Conservation (phyloP, 352 stramenopile genomes). For the Pythium guiyangense region DNA sequence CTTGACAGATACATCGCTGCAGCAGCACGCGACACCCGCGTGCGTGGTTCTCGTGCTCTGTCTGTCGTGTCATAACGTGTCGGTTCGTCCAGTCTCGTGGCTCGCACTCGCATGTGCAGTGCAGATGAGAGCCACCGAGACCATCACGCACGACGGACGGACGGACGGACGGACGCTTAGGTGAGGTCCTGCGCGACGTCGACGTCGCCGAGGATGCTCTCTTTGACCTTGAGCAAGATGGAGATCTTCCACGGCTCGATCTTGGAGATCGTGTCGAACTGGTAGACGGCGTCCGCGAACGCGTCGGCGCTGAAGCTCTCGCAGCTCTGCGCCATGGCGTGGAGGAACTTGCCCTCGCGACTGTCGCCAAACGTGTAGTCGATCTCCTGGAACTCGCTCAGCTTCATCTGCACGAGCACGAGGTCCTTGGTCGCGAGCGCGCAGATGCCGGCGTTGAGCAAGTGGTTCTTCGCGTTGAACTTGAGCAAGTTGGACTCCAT, state of each 20-base stretch:
- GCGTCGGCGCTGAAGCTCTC: conserved; percentile 90
- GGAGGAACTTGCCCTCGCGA: conserved; percentile 94
- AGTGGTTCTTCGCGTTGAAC: too few species aligned
- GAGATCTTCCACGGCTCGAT: too few species aligned
- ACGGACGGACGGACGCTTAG: conserved; percentile 43
- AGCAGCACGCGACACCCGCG: too few species aligned
- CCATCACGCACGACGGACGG: too few species aligned
- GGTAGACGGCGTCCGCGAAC: conserved; percentile 94
- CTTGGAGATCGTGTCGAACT: conserved; percentile 96
- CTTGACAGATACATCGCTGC: too few species aligned
- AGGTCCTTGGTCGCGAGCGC: conserved; percentile 90
- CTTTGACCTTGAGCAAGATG: conserved; percentile 92
- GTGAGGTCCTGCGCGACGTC: conserved; percentile 76
- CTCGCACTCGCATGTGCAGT: too few species aligned
- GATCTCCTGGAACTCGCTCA: conserved; percentile 91
- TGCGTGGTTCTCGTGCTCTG: too few species aligned
- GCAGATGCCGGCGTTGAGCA: conserved; percentile 93
- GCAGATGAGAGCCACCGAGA: too few species aligned
- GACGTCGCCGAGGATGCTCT: conserved; percentile 68
- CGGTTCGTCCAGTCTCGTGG: neutral
- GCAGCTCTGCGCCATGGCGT: conserved; percentile 81
- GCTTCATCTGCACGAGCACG: conserved; percentile 89
- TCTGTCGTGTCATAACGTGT: too few species aligned
- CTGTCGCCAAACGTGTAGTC: conserved; percentile 96
- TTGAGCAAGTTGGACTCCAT: too few species aligned